phyloP scores from a whole-genome alignment of 768 basidiomycete species.

The Kwoniella bestiolae region DNA sequence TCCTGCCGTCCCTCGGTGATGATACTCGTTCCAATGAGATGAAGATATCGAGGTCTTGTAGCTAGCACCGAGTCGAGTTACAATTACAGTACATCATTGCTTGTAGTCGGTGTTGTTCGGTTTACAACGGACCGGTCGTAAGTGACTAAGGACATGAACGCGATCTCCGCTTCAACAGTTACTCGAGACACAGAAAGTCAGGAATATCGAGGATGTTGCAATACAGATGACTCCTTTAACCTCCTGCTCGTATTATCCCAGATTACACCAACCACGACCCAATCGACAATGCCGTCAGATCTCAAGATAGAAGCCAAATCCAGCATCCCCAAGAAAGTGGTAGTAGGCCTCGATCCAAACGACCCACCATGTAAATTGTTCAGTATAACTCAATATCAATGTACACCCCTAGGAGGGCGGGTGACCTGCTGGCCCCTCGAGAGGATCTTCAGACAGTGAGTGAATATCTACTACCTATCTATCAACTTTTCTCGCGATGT shows the following conservation, averaged over 20 bases:
- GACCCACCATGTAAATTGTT: constrained; percentile 42
- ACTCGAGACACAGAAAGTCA: too few species aligned
- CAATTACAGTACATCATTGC: too few species aligned
- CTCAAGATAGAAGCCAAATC: background rate
- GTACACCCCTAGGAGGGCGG: constrained; percentile 38
- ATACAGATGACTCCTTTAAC: too few species aligned
- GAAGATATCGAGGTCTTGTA: background rate
- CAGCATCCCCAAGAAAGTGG: background rate
- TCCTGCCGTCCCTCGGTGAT: too few species aligned
- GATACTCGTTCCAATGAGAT: background rate
- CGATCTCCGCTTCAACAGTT: too few species aligned
- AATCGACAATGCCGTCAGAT: too few species aligned
- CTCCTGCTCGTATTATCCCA: too few species aligned
- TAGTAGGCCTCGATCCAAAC: background rate
- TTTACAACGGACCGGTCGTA: background rate
- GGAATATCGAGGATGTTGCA: too few species aligned
- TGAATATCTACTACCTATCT: too few species aligned
- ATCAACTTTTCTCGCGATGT: background rate
- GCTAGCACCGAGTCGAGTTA: too few species aligned
- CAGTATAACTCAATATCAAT: constrained; percentile 54
- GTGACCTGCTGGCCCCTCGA: constrained; percentile 55
- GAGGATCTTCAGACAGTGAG: constrained; percentile 54
- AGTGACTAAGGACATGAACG: too few species aligned
- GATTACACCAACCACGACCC: too few species aligned
- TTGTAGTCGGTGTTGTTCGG: background rate